phyloP scores from a whole-genome alignment of 2,329 filamentous ascomycete genomes.

The Fusarium austroafricanum region DNA sequence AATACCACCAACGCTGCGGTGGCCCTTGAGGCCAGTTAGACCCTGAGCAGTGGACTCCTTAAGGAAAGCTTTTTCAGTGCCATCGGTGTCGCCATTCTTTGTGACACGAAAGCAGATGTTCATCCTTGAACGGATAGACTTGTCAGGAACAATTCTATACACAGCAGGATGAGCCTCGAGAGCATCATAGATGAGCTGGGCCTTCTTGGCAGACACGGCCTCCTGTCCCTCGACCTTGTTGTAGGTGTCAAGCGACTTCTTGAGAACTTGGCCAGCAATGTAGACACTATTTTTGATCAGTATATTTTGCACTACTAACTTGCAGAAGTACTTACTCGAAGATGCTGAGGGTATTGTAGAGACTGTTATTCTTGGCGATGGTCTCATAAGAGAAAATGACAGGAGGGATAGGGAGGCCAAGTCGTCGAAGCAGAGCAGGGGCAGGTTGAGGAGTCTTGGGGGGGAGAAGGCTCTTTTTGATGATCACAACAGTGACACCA shows the following conservation, averaged over 20 bases:
- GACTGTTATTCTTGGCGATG: slow-evolving; percentile 90
- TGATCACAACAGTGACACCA: slow-evolving; percentile 86
- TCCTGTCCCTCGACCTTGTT: slow-evolving; percentile 82
- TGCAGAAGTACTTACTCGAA: slow-evolving; percentile 70
- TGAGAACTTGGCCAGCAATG: slow-evolving; percentile 89
- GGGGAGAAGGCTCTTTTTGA: slow-evolving; percentile 83
- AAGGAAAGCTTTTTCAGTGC: slow-evolving; percentile 83
- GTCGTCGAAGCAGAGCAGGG: slow-evolving; percentile 74
- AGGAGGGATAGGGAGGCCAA: slow-evolving; percentile 82
- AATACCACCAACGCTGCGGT: slow-evolving; percentile 78
- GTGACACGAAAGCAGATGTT: slow-evolving; percentile 91
- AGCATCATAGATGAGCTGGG: slow-evolving; percentile 77
- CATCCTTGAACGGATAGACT: slow-evolving; percentile 83
- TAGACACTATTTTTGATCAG: slow-evolving; percentile 71
- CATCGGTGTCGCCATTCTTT: slow-evolving; percentile 69
- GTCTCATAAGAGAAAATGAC: slow-evolving; percentile 85
- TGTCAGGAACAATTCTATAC: slow-evolving; percentile 83
- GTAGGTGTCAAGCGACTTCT: slow-evolving; percentile 74
- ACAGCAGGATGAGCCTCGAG: slow-evolving; percentile 78
- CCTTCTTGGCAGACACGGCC: slow-evolving; percentile 78
- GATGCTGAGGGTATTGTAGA: slow-evolving; percentile 96
- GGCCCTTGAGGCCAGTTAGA: slow-evolving; percentile 86
- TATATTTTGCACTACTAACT: background rate
- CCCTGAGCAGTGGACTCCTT: slow-evolving; percentile 74
- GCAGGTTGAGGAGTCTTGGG: slow-evolving; percentile 74